Evolutionary conservation across 441 rosid genomes (phyloP).

Genomic region (Mallotus repandus): DNA sequence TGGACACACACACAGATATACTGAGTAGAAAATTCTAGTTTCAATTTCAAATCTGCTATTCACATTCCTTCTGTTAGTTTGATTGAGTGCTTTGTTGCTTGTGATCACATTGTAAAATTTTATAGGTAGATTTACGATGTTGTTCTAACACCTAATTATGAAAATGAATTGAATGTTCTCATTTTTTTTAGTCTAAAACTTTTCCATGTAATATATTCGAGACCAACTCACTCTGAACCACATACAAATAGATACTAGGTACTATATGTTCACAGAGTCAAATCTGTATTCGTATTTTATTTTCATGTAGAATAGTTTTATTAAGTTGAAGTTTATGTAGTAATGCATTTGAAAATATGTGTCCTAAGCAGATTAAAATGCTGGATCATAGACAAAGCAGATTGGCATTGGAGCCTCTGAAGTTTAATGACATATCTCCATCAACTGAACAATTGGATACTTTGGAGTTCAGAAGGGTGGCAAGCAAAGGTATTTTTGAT

Average conservation of each 20-base stretch:
- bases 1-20: too few relatives aligned
- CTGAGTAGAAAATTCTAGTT: not conserved
- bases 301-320: not conserved
- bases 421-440: slow-evolving; percentile 43
- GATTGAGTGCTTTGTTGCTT: not conserved
- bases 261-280: not conserved
- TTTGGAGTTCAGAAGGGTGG: slow-evolving; percentile 76
- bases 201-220: not conserved
- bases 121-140: too few relatives aligned
- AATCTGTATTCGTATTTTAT: not conserved
- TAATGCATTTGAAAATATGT: not conserved
- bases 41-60: not conserved
- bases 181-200: not conserved
- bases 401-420: slow-evolving; percentile 72
- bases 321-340: not conserved
- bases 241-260: not conserved
- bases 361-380: slow-evolving; percentile 55
- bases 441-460: slow-evolving; percentile 41
- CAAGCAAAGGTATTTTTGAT: slow-evolving; percentile 67
- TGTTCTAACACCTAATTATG: too few relatives aligned
- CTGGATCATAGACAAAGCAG: slow-evolving; percentile 66
- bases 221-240: not conserved
- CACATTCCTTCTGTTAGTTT: not conserved
- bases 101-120: not conserved
- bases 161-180: not conserved